These are phyloP conservation scores for Aureobasidium sp. DNA, from an alignment of 2,329 filamentous ascomycete species.

Conservation along the genomic window DNA sequence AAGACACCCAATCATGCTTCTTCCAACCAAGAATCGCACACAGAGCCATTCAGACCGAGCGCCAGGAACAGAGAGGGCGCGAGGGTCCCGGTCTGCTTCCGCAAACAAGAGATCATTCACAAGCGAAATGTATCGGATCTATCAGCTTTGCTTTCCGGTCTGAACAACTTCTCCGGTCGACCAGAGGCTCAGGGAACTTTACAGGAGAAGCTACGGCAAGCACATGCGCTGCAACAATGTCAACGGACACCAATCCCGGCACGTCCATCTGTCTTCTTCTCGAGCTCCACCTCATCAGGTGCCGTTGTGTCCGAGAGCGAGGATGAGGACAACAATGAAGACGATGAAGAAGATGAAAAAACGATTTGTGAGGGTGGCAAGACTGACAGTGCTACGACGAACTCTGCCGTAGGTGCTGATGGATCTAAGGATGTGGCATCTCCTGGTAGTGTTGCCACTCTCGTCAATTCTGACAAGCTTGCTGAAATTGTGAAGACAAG, in stretches of 20 bases:
- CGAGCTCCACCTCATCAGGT: background rate
- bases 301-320: conserved; percentile 1
- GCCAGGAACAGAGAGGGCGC: background rate
- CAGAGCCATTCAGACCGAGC: background rate
- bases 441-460: background rate
- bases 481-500: conserved; percentile 3
- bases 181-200: background rate
- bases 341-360: background rate
- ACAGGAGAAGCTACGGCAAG: too few species aligned
- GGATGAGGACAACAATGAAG: background rate
- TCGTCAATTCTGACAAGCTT: background rate
- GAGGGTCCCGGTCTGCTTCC: conserved; percentile 3
- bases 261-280: background rate
- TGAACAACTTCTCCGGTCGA: too few species aligned
- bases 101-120: background rate
- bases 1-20: background rate
- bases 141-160: background rate
- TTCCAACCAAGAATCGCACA: background rate
- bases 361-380: background rate
- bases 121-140: background rate
- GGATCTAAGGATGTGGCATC: background rate
- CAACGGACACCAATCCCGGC: background rate
- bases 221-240: background rate
- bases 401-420: background rate
- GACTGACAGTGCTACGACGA: background rate